These are phyloP conservation scores for Piper longum DNA, from an alignment of 164 flowering plant species.

Conservation along the genomic window DNA sequence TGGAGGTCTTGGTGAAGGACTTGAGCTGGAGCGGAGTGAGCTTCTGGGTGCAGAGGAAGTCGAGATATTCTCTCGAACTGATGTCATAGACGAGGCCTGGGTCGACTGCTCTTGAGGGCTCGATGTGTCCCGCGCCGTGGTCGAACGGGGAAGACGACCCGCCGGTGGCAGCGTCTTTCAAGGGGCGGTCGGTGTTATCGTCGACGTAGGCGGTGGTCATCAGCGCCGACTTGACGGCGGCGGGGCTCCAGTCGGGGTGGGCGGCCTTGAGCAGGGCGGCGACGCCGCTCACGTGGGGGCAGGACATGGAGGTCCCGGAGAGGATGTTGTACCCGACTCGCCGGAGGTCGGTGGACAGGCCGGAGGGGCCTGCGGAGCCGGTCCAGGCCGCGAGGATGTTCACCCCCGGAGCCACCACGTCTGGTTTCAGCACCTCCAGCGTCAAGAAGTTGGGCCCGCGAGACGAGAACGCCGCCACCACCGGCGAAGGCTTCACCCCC, in stretches of 20 bases:
- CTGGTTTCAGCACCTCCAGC: slow-evolving; percentile 23
- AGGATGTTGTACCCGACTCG: slow-evolving; percentile 19
- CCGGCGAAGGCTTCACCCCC: slow-evolving; percentile 17
- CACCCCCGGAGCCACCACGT: slow-evolving; percentile 27
- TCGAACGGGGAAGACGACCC: slow-evolving; percentile 14
- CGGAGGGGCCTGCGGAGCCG: slow-evolving; percentile 10
- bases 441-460: slow-evolving; percentile 24
- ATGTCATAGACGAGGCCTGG: slow-evolving; percentile 29
- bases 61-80: slow-evolving; percentile 14
- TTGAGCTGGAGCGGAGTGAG: slow-evolving; percentile 14
- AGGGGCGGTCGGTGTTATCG: slow-evolving; percentile 16
- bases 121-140: slow-evolving; percentile 27
- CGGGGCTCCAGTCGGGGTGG: slow-evolving; percentile 28
- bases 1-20: slow-evolving; percentile 18
- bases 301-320: slow-evolving; percentile 33
- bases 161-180: slow-evolving; percentile 15
- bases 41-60: slow-evolving; percentile 22
- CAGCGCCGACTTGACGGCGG: slow-evolving; percentile 27
- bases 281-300: slow-evolving; percentile 30
- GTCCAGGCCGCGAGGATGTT: slow-evolving; percentile 29
- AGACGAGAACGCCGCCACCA: slow-evolving; percentile 28
- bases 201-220: slow-evolving; percentile 26
- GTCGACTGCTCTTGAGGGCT: slow-evolving; percentile 18
- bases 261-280: slow-evolving; percentile 26
- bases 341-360: slow-evolving; percentile 13